Base-by-base conservation (phyloP, 2,329 filamentous ascomycete genomes). In the Graphium sp. region DNA sequence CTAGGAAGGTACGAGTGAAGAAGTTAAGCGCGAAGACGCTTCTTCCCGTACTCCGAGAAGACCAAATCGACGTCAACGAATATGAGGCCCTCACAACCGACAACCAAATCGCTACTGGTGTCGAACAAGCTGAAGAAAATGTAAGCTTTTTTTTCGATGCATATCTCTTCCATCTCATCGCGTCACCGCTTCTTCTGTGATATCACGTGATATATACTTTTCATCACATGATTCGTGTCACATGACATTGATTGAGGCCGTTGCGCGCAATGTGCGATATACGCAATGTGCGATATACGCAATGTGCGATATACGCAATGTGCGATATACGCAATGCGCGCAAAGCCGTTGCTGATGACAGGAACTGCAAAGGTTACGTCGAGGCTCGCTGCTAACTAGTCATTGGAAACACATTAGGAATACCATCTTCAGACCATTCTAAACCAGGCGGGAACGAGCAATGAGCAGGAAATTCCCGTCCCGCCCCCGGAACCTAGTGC, bases 111-210 rank as follows among this genome's bases (percentile, higher is more conserved):
- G 84, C 89, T 49, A 94, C 85, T 40, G 89, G 89, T 55, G 89
- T 98, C 44, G 89, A 98, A 56, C 85, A 92, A 51, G 81, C 75
- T 39, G 89, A 98, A 58, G 85, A 95, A 71, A 87, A 87, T 60
- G 89, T 94, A 57, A 73, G 84, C 81, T 37, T 39, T 39, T 38
- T 40, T 43, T 41, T 35, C 39, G 38, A 41, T 37, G 37, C 35
- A 33, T 41, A 28, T 36, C 27, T 34, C 24, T 28, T 18, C 15
- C 19, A 18, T 6, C 24, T 30, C 9, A n/a, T 23, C 24, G 31
- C 35, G 36, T 41, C 16, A 10, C 29, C 19, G n/a, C n/a, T n/a
- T n/a, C n/a, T n/a, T n/a, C n/a, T n/a, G n/a, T 27, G 29, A 31
- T 31, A 26, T 28, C 39, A 36, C 39, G 36, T 44, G 38, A 37